Conservation (phyloP, 2,329 filamentous ascomycete genomes). For the Dactylellina drechsleri region DNA sequence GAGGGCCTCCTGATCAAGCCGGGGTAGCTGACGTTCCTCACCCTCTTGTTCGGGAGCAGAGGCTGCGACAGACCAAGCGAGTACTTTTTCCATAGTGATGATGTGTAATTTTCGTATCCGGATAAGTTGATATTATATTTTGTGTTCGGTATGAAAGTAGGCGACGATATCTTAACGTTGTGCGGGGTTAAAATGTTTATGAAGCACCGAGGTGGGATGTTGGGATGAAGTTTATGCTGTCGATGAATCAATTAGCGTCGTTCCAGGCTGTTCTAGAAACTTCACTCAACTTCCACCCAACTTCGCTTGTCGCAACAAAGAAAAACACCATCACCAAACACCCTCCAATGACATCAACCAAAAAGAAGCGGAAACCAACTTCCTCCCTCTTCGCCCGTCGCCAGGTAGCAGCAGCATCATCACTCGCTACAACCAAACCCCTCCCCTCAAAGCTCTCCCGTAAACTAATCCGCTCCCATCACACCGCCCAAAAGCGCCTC, state of each 20-base stretch:
- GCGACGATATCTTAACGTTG: background rate
- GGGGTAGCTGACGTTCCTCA: constrained; percentile 59
- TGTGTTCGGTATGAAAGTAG: background rate
- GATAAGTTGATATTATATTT: background rate
- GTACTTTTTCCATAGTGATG: constrained; percentile 60
- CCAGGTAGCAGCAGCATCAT: background rate
- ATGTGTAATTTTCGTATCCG: constrained; percentile 10
- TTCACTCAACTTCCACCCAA: constrained; percentile 7
- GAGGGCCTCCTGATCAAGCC: constrained; percentile 72
- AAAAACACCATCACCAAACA: constrained; percentile 26
- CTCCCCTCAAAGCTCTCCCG: constrained; percentile 74
- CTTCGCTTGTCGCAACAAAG: background rate
- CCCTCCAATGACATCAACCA: constrained; percentile 56
- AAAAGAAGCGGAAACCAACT: constrained; percentile 46
- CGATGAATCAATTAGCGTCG: background rate
- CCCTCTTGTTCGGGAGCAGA: constrained; percentile 60
- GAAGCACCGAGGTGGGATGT: background rate
- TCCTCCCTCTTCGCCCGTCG: constrained; percentile 43
- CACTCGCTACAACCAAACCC: constrained; percentile 62
- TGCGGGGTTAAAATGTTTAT: background rate
- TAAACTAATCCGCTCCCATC: constrained; percentile 72
- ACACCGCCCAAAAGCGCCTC: constrained; percentile 72
- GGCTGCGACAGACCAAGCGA: constrained; percentile 60
- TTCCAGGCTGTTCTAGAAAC: constrained; percentile 51
- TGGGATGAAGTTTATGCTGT: background rate